Evolutionary conservation across 352 stramenopile species (phyloP), one percentile per base, ranked within the genome.

Genomic region (Hyaloperonospora arabidopsidis): DNA sequence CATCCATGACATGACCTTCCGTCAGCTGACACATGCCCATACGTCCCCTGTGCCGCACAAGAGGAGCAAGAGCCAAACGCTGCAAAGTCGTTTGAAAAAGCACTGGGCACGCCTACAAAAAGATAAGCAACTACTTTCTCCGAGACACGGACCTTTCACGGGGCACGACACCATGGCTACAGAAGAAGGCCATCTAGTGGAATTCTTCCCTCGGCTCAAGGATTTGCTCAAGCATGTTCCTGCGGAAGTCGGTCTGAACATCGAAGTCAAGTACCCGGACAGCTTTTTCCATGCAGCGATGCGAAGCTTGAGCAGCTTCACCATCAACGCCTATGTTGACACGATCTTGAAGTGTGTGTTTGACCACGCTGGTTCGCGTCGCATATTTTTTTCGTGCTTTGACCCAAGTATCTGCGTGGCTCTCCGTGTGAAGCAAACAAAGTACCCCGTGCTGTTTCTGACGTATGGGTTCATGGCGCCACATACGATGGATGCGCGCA

Each of bases 191-290:
- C 76, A 89, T 51, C 63, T 92, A 12, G 73, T 86, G 2, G 75
- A 86, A 5, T 79, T 86, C 52, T 88, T 86, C 45, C 81, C 81
- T 25, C 68, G 61, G n/a, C 54, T 92, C 7, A 66, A 83, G 59
- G 70, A 82, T 41, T 50, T 89, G 28, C 67, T 92, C 40, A 76
- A 74, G 50, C 69, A 92, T 40, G 79, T 90, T 7, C 82, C 82
- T n/a, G 72, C 67, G 0, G 68, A 87, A 55, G 72, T 89, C 10
- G 79, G 72, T 8, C 62, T 92, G 39, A 90, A 92, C 52, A 74
- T 92, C 49, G 82, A 92, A 58, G 76, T 92, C 62, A 92, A 92
- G 70, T 92, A 89, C 54, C 82, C 82, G 0, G 73, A 88, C 59
- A 58, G 60, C 19, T 63, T 77, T 8, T 74, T 70, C 39, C 67